These are phyloP conservation scores for Hypsizygus marmoreus DNA, from an alignment of 768 basidiomycete genomes.

Conservation along the genomic window DNA sequence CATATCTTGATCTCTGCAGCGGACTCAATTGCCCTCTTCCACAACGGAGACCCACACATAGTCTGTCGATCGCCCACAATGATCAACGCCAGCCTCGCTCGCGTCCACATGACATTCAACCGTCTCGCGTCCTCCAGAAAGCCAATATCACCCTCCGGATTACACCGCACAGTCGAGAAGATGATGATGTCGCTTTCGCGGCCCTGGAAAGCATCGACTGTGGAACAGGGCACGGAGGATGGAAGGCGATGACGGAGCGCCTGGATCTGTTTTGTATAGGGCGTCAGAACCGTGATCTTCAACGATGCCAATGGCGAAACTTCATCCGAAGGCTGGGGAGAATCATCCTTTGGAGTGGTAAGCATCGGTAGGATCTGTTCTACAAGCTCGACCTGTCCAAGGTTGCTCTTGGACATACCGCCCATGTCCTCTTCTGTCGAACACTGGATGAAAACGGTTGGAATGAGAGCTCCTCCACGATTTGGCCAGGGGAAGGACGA, in stretches of 20 bases:
- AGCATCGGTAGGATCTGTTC: constrained; percentile 48
- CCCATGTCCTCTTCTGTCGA: constrained; percentile 58
- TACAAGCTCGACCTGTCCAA: constrained; percentile 56
- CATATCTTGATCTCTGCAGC: constrained; percentile 31
- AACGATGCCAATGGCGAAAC: constrained; percentile 17
- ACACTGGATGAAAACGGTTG: constrained; percentile 62
- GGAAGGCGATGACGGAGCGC: constrained; percentile 44
- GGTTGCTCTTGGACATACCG: constrained; percentile 62
- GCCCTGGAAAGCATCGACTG: constrained; percentile 68
- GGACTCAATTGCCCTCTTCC: constrained; percentile 52
- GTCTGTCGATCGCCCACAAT: constrained; percentile 61
- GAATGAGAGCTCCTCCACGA: constrained; percentile 34
- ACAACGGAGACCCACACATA: constrained; percentile 45
- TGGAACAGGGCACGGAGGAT: constrained; percentile 41
- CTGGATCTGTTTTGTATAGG: constrained; percentile 59
- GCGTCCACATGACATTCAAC: constrained; percentile 73
- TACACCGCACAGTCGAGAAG: constrained; percentile 65
- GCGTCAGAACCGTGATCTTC: constrained; percentile 55
- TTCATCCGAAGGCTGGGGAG: constrained; percentile 13
- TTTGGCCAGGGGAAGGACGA: constrained; percentile 63
- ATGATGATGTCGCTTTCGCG: constrained; percentile 69
- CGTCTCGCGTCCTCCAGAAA: constrained; percentile 63
- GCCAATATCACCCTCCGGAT: constrained; percentile 59
- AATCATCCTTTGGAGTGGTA: constrained; percentile 23
- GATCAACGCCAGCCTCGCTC: constrained; percentile 58